Conservation (phyloP, 306 rosid species). For the Medicago lupulina region DNA sequence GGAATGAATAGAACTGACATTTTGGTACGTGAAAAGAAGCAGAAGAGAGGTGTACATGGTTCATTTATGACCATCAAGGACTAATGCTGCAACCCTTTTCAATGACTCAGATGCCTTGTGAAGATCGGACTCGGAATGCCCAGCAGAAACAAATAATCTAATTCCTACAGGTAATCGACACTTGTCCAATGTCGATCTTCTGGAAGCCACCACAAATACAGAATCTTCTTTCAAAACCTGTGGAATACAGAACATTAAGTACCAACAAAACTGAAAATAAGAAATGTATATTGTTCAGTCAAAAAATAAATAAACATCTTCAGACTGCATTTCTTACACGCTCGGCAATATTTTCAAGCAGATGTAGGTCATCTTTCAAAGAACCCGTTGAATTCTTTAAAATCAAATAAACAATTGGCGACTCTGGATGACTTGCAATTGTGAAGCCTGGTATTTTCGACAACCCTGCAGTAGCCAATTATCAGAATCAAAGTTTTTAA, state of each 20-base stretch:
- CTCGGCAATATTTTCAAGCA: conserved; percentile 74
- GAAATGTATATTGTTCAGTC: conserved; percentile 16
- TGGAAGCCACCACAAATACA: conserved; percentile 68
- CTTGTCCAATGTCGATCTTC: conserved; percentile 82
- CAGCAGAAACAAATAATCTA: conserved; percentile 82
- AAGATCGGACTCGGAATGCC: conserved; percentile 82
- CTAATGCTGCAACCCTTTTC: conserved; percentile 65
- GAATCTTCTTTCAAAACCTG: conserved; percentile 86
- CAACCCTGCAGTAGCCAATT: conserved; percentile 67
- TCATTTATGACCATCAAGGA: conserved; percentile 61
- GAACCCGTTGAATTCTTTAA: conserved; percentile 80
- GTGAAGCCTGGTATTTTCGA: conserved; percentile 64
- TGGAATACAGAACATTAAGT: conserved; percentile 25
- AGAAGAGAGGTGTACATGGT: conserved; percentile 22
- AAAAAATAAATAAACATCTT: conserved; percentile 1
- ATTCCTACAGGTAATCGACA: conserved; percentile 83
- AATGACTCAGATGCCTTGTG: conserved; percentile 73
- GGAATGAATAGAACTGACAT: conserved; percentile 37
- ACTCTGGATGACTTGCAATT: conserved; percentile 78
- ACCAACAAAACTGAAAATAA: conserved; percentile 35
- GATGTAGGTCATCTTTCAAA: conserved; percentile 57
- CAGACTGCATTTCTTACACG: conserved; percentile 58
- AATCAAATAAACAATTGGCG: conserved; percentile 85
- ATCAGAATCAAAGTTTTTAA: conserved; percentile 31
- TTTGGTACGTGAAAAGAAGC: conserved; percentile 28